phyloP scores from a whole-genome alignment of 2,329 filamentous ascomycete genomes.

The Acrodontium crateriforme region DNA sequence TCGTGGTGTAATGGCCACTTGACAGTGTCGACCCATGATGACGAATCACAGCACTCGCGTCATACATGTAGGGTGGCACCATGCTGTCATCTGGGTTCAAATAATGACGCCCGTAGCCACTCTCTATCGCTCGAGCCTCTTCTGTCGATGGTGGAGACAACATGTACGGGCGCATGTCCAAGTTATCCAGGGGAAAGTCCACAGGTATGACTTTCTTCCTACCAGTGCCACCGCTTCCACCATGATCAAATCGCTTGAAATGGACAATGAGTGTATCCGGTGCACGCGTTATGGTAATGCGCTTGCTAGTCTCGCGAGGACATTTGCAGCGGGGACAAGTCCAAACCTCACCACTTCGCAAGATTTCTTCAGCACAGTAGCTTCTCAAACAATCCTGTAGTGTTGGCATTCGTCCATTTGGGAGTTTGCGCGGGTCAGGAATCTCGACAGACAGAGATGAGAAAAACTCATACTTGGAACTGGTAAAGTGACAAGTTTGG shows the following conservation, averaged over 20 bases:
- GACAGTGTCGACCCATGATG: conserved; percentile 56
- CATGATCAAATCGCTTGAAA: conserved; percentile 56
- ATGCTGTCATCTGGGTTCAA: conserved; percentile 28
- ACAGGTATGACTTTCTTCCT: conserved; percentile 59
- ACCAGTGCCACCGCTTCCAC: conserved; percentile 37
- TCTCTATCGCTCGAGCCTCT: conserved; percentile 16
- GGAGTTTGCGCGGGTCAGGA: conserved; percentile 21
- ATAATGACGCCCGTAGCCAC: conserved; percentile 20
- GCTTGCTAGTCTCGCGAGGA: conserved; percentile 52
- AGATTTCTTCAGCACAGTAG: conserved; percentile 53
- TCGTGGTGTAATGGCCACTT: conserved; percentile 68
- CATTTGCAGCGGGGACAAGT: conserved; percentile 62
- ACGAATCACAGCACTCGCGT: conserved; percentile 72
- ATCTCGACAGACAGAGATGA: conserved; percentile 61
- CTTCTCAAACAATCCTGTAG: conserved; percentile 56
- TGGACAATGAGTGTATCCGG: conserved; percentile 68
- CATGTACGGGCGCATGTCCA: conserved; percentile 50
- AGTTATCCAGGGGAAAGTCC: conserved; percentile 60
- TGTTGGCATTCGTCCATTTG: conserved; percentile 2
- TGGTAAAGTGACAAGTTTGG: conserved; percentile 46
- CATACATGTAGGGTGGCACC: conserved; percentile 55
- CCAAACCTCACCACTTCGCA: conserved; percentile 55
- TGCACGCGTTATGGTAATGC: conserved; percentile 60
- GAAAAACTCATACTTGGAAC: conserved; percentile 56
- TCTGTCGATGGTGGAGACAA: conserved; percentile 32